Conservation (phyloP, 2,329 filamentous ascomycete genomes). For the Paecilomyces formosus region DNA sequence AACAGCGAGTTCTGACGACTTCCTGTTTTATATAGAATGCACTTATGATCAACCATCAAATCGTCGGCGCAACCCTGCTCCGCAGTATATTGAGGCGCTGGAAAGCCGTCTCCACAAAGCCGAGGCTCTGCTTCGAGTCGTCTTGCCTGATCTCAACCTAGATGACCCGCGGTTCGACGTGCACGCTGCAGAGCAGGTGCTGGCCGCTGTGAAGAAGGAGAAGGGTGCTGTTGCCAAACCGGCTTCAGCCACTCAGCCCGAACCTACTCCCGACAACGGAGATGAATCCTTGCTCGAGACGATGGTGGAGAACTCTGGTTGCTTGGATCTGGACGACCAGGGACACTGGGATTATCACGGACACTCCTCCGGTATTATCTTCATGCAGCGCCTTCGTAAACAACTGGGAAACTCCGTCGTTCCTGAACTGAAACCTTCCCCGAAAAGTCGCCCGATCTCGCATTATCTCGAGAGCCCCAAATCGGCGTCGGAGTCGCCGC, state of each 20-base stretch:
- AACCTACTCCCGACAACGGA: conserved; percentile 33
- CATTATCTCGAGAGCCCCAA: conserved; percentile 64
- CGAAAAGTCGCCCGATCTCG: conserved; percentile 43
- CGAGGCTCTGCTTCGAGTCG: conserved; percentile 68
- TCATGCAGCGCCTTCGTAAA: conserved; percentile 77
- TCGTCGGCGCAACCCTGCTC: conserved; percentile 78
- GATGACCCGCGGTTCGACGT: conserved; percentile 78
- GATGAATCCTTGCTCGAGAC: conserved; percentile 74
- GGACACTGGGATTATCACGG: conserved; percentile 95
- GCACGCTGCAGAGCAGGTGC: conserved; percentile 60
- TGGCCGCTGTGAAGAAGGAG: conserved; percentile 39
- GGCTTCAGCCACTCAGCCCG: conserved; percentile 13
- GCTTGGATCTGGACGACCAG: conserved; percentile 82
- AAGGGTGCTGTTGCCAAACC: conserved; percentile 13
- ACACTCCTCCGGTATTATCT: conserved; percentile 83
- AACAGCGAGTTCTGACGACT: not conserved
- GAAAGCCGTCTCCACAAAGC: conserved; percentile 77
- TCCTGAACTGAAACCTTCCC: conserved; percentile 50
- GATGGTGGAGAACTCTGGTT: conserved; percentile 90
- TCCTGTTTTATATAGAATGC: conserved; percentile 55
- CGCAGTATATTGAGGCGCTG: conserved; percentile 86
- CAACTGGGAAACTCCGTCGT: conserved; percentile 72
- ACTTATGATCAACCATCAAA: conserved; percentile 95
- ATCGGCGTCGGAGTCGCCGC: conserved; percentile 58
- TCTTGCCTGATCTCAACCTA: conserved; percentile 77